Evolutionary conservation across 106 monocot species (phyloP), one percentile per base, ranked within the genome.

Genomic region (Phalaenopsis aphrodite): DNA sequence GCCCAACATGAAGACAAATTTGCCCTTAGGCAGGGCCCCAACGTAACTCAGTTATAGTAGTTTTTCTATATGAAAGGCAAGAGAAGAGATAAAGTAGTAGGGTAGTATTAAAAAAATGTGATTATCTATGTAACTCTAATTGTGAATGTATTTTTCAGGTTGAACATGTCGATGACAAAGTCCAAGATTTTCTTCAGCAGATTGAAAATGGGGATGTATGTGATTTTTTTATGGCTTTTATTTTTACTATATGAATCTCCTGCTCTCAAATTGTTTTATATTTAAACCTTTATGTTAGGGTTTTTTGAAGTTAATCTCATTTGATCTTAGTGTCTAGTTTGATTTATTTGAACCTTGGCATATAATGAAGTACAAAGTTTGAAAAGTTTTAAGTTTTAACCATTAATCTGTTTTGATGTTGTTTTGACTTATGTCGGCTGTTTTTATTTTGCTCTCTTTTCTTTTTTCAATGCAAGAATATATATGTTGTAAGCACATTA

Each of bases 131-230:
- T 56, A 3, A 41, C 5, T 8, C 23, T 68, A 14, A 45, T 71
- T 14, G 47, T 71, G 49, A 56, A 48, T 72, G 10, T 5, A 3
- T 80, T 77, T 81, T 88, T 55, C 74, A 95, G 95, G 89, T 93
- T 77, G 91, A 91, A 56, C 79, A 78, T 74, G 81, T 93, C 12
- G 78, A 93, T 68, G 95, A 95, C 88, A 88, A 69, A 69, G 79
- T 89, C 46, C 82, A 89, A 79, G 37, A 74, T 81, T 82, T 89
- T 76, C 93, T 95, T 1, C 80, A 86, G 68, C 79, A 65, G 77
- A 82, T 95, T 77, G 89, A 93, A 79, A 75, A 55, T 79, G 91
- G 83, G 82, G 84, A 93, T 89, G 95, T 95, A 42, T 19, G 65
- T 85, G 3, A 61, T 57, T 57, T 16, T 77, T 77, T n/a, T 0